These are phyloP conservation scores for Calonectria hongkongensis DNA, from an alignment of 2,329 filamentous ascomycete genomes.

Conservation along the genomic window DNA sequence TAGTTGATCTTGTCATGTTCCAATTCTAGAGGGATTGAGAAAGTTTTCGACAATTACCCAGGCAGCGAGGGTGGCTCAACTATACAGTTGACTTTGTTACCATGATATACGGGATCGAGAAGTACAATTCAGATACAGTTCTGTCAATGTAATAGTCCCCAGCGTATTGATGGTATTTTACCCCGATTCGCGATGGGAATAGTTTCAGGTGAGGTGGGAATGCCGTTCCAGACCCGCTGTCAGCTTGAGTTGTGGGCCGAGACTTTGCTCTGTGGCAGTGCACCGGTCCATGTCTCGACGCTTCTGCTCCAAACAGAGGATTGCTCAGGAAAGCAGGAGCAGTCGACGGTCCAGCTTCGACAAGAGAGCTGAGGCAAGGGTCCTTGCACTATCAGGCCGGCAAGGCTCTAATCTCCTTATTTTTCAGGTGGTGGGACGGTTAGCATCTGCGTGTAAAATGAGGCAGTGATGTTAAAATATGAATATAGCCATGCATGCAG, in stretches of 20 bases:
- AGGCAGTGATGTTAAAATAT: not conserved
- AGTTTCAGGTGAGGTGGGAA: conserved; percentile 36
- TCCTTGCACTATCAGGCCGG: not conserved
- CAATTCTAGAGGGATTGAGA: too few relatives aligned
- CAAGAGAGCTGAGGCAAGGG: not conserved
- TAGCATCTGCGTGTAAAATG: conserved; percentile 17
- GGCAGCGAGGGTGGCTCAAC: not conserved
- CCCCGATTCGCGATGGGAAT: conserved; percentile 25
- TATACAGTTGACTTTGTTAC: not conserved
- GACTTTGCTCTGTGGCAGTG: not conserved
- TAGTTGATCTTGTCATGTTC: not conserved
- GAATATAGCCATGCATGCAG: not conserved
- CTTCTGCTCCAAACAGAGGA: not conserved
- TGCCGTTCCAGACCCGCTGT: conserved; percentile 18
- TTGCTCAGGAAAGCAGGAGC: not conserved
- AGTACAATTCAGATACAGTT: not conserved
- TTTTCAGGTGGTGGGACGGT: conserved; percentile 24
- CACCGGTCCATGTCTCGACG: conserved; percentile 9
- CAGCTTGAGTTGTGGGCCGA: conserved; percentile 19
- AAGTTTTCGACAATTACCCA: too few relatives aligned
- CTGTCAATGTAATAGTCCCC: not conserved
- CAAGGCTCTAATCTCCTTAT: not conserved
- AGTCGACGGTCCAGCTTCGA: not conserved
- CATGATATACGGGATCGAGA: not conserved
- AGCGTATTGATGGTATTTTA: conserved; percentile 20